A percentile compares a stretch with the other conserved stretches of the same genome.
phyloP scores from a whole-genome alignment of 805 yeast genomes.

The Candida adriatica region DNA sequence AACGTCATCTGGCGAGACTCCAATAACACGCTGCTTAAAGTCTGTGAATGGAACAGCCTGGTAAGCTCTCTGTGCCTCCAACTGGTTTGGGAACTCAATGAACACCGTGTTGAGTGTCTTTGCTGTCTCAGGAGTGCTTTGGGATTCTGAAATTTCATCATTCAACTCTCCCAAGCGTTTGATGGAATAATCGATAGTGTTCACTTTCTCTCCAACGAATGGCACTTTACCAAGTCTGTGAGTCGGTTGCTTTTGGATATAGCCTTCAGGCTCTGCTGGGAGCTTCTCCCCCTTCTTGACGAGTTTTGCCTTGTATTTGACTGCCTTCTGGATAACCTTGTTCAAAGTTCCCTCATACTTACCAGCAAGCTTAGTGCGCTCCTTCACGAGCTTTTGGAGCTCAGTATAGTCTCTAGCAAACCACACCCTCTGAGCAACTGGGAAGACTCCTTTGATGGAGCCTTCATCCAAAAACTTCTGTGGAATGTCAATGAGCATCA shows the following conservation, averaged over 20 bases:
- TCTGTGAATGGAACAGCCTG: slow-evolving; percentile 65
- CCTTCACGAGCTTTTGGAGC: slow-evolving; percentile 48
- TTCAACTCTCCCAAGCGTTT: slow-evolving; percentile 65
- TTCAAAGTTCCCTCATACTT: slow-evolving; percentile 65
- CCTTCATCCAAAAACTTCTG: slow-evolving; percentile 39
- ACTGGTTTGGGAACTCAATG: slow-evolving; percentile 68
- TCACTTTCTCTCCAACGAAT: slow-evolving; percentile 76
- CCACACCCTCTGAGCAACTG: slow-evolving; percentile 52
- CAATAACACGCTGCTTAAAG: slow-evolving; percentile 41
- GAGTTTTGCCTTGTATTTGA: slow-evolving; percentile 47
- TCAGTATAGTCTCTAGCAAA: slow-evolving; percentile 58
- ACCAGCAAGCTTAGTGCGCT: slow-evolving; percentile 51
- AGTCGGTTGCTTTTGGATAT: slow-evolving; percentile 79
- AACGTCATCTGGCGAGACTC: slow-evolving; percentile 74
- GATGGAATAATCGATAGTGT: slow-evolving; percentile 68
- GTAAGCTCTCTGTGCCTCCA: slow-evolving; percentile 82
- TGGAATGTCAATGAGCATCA: slow-evolving; percentile 62
- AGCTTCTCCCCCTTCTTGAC: slow-evolving; percentile 49
- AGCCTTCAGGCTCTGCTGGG: slow-evolving; percentile 52
- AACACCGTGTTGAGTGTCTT: slow-evolving; percentile 55
- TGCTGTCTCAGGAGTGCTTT: slow-evolving; percentile 37
- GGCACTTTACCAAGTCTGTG: slow-evolving; percentile 60
- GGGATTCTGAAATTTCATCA: slow-evolving; percentile 45
- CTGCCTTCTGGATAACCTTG: slow-evolving; percentile 51
- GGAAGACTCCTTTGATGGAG: slow-evolving; percentile 51